These are phyloP conservation scores for Fusarium xylarioides DNA, from an alignment of 2,329 filamentous ascomycete species.

Conservation along the genomic window DNA sequence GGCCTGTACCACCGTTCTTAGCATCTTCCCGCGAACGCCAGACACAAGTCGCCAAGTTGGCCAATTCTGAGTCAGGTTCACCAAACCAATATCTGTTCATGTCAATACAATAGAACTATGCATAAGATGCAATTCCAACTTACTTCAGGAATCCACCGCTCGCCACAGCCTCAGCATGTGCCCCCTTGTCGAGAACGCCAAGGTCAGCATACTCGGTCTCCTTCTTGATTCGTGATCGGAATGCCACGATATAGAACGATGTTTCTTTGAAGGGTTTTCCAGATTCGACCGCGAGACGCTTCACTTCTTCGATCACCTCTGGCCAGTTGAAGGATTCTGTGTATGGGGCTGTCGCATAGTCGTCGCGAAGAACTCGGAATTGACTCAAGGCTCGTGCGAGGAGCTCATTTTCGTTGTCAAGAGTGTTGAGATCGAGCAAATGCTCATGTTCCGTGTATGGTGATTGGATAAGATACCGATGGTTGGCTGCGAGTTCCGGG, in stretches of 20 bases:
- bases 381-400: slow-evolving; percentile 75
- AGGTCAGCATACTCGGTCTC: slow-evolving; percentile 74
- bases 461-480: slow-evolving; percentile 68
- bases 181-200: slow-evolving; percentile 77
- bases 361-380: slow-evolving; percentile 68
- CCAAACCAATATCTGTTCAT: slow-evolving; percentile 84
- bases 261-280: slow-evolving; percentile 65
- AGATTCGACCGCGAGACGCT: slow-evolving; percentile 56
- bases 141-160: slow-evolving; percentile 86
- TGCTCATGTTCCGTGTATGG: slow-evolving; percentile 78
- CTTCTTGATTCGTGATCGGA: slow-evolving; percentile 76
- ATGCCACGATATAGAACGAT: slow-evolving; percentile 85
- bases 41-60: slow-evolving; percentile 84
- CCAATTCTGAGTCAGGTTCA: slow-evolving; percentile 70
- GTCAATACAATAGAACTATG: slow-evolving; percentile 26
- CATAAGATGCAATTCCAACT: slow-evolving; percentile 32
- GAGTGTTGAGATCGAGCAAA: slow-evolving; percentile 74
- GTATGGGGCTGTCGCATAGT: slow-evolving; percentile 83
- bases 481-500: slow-evolving; percentile 18
- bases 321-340: slow-evolving; percentile 80
- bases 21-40: slow-evolving; percentile 71
- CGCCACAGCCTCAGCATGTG: slow-evolving; percentile 80
- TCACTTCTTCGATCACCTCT: slow-evolving; percentile 67
- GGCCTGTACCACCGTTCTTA: slow-evolving; percentile 65
- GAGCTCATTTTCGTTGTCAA: slow-evolving; percentile 72